A percentile compares a stretch with the other conserved stretches of the same genome.
Conservation (phyloP, 306 rosid species). For the Crotalaria pallida region DNA sequence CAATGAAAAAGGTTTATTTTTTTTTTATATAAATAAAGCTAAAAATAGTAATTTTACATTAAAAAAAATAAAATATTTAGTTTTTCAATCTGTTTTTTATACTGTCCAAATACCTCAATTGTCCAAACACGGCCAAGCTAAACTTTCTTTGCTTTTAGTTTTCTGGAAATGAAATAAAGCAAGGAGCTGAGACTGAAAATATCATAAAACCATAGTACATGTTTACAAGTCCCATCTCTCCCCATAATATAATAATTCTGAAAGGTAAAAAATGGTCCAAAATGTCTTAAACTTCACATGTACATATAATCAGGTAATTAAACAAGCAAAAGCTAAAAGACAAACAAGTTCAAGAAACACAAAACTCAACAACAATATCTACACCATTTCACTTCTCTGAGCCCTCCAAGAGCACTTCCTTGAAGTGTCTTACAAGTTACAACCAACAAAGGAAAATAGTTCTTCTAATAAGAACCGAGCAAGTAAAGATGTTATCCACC, state of each 20-base stretch:
- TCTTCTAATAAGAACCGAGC: not conserved
- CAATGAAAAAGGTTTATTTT: too few relatives aligned
- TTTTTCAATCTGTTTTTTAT: too few relatives aligned
- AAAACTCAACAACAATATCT: constrained; percentile 21
- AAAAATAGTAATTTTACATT: too few relatives aligned
- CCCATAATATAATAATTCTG: not conserved
- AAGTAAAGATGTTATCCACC: not conserved
- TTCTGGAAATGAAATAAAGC: not conserved
- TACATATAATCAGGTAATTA: not conserved
- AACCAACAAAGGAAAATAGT: not conserved
- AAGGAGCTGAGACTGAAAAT: not conserved
- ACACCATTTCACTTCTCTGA: constrained; percentile 28
- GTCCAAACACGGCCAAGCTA: too few relatives aligned
- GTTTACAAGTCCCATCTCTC: not conserved
- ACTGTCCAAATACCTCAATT: too few relatives aligned
- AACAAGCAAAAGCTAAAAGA: too few relatives aligned
- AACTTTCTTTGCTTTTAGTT: too few relatives aligned
- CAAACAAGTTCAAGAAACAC: not conserved
- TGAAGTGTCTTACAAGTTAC: constrained; percentile 6
- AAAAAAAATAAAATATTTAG: too few relatives aligned
- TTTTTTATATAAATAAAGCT: too few relatives aligned
- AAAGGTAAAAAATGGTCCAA: not conserved
- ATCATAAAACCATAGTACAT: not conserved
- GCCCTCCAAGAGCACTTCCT: constrained; percentile 30
- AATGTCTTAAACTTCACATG: constrained; percentile 17